Base-by-base conservation (phyloP, 306 rosid species). In the Boehmeria nivea region DNA sequence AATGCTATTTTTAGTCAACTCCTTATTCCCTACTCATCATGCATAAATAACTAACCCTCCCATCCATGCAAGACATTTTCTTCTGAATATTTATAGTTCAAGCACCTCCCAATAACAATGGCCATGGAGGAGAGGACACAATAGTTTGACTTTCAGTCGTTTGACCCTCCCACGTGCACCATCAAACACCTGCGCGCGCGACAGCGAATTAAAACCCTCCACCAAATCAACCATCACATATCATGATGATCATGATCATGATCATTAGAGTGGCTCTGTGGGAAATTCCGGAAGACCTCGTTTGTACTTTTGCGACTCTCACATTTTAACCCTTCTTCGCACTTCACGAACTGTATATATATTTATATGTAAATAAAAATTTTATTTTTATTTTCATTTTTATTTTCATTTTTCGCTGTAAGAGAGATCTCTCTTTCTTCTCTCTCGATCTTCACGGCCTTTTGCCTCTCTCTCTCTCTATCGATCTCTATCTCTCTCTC, bases 391-490 rank as follows among this genome's bases (percentile, higher is more conserved):
- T 60, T 60, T 40, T 49, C 22, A 54, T 44, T 31, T 72, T 22
- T 14, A 40, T 40, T 40, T 40, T 40, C 17, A 31, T 31, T 31
- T 28, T 31, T 31, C 36, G 36, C 36, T 31, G 36, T 31, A 31
- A 4, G 36, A 3, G 34, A 61, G 51, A 31, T 21, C 43, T 70
- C 71, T 70, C 48, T 17, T n/a, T 45, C 26, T 18, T 47, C 27
- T 34, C 55, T 72, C 72, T 80, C 85, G 70, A 78, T 75, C 84
- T 77, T 75, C 84, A 78, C 93, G 85, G 88, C 43, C 45, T 51
- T 25, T 58, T 39, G 46, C 72, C 71, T 62, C 83, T 27, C 55
- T 69, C 66, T 76, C 80, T 82, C 78, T 84, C 88, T 78, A 69
- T 60, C 60, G n/a, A n/a, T 64, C 65, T 74, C 77, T 27, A 1